Evolutionary conservation across 345 rosid species (phyloP).

Genomic region (Syzygium jambos): DNA sequence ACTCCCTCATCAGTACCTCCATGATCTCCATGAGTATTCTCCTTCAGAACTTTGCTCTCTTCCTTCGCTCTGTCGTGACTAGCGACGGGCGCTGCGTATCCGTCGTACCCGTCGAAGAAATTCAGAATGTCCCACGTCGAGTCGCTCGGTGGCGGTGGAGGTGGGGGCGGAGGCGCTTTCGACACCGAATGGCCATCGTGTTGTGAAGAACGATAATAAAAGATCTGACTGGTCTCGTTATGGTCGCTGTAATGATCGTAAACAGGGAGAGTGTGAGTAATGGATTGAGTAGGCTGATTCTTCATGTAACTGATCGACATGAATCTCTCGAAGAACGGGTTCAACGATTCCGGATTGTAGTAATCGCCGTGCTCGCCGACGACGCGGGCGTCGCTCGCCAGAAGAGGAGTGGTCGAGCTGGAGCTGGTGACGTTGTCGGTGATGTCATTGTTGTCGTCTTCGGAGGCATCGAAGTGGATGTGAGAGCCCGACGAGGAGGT

Average conservation of each 20-base stretch:
- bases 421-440: neutral
- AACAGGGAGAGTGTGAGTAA: neutral
- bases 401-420: neutral
- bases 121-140: slow-evolving; percentile 61
- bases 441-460: slow-evolving; percentile 16
- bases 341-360: slow-evolving; percentile 8
- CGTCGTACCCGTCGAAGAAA: slow-evolving; percentile 43
- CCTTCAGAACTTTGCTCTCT: neutral
- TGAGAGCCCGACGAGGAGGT: slow-evolving; percentile 36
- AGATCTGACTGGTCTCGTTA: neutral
- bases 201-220: neutral
- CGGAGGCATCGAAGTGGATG: slow-evolving; percentile 40
- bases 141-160: slow-evolving; percentile 32
- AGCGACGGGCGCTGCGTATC: slow-evolving; percentile 10
- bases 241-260: slow-evolving; percentile 5
- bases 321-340: neutral
- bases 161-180: slow-evolving; percentile 29
- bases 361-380: slow-evolving; percentile 4
- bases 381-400: slow-evolving; percentile 1
- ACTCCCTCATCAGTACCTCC: neutral
- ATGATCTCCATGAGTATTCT: neutral
- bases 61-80: neutral
- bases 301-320: neutral
- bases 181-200: neutral
- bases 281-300: neutral